Evolutionary conservation across 2,329 filamentous ascomycete species (phyloP).

Genomic region (Chrysoporthe cubensis): DNA sequence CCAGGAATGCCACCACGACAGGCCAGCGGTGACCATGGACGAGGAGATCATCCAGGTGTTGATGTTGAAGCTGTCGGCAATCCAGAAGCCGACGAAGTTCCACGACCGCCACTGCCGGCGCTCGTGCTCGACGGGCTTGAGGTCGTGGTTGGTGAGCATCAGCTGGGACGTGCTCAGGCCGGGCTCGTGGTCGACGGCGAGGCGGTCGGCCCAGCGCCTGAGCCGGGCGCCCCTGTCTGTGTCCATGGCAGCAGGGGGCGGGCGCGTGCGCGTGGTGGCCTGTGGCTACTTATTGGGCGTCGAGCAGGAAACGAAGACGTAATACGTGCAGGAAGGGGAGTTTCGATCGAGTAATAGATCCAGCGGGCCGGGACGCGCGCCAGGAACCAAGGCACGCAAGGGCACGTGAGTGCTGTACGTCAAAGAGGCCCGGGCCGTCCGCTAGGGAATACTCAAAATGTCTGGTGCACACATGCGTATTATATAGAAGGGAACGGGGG

Average conservation of each 20-base stretch:
- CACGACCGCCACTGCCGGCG: conserved; percentile 82
- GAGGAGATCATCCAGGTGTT: conserved; percentile 95
- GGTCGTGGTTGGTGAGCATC: conserved; percentile 84
- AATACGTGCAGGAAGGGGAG: conserved; percentile 4
- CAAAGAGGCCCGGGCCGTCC: neutral
- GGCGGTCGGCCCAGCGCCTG: conserved; percentile 56
- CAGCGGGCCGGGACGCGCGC: neutral
- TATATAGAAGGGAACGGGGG: neutral
- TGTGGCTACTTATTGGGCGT: neutral
- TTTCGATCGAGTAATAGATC: conserved; percentile 19
- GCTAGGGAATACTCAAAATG: neutral
- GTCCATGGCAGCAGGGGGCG: conserved; percentile 33
- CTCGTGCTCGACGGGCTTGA: conserved; percentile 78
- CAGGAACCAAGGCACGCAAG: conserved; percentile 1
- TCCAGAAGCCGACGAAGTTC: conserved; percentile 90
- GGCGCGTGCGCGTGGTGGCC: neutral
- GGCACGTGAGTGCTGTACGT: neutral
- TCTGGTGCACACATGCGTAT: too few species aligned
- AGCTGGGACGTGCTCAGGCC: conserved; percentile 79
- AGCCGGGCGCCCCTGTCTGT: conserved; percentile 43
- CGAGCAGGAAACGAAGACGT: neutral
- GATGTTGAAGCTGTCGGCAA: conserved; percentile 84
- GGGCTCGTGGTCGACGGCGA: conserved; percentile 75
- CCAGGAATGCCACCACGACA: conserved; percentile 93
- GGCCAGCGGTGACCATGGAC: conserved; percentile 74